Conservation (phyloP, 805 yeast genomes). For the Jamesozyma jinghongensis region DNA sequence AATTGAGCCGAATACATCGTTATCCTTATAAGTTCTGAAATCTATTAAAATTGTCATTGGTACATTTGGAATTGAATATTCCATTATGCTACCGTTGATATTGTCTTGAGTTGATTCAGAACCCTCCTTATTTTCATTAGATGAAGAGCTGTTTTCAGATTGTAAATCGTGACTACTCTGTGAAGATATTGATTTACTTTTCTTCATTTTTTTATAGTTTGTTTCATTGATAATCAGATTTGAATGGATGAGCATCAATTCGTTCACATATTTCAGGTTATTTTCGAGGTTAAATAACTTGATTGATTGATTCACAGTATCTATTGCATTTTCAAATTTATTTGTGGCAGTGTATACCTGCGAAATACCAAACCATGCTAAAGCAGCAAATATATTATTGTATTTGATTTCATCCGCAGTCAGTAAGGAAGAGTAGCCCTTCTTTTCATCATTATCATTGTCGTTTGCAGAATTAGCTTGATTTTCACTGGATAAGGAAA, state of each 20-base stretch:
- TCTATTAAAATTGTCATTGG: slow-evolving; percentile 17
- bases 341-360: slow-evolving; percentile 18
- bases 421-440: slow-evolving; percentile 1
- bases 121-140: not conserved
- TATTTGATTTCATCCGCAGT: slow-evolving; percentile 4
- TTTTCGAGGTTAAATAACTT: slow-evolving; percentile 13
- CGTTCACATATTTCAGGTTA: not conserved
- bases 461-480: not conserved
- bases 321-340: slow-evolving; percentile 14
- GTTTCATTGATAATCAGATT: slow-evolving; percentile 3
- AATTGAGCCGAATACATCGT: slow-evolving; percentile 7
- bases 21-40: slow-evolving; percentile 12
- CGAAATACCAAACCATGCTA: slow-evolving; percentile 25
- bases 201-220: slow-evolving; percentile 1
- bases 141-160: not conserved
- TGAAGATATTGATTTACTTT: not conserved
- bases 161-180: not conserved
- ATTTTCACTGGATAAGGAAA: slow-evolving; percentile 16
- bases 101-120: not conserved
- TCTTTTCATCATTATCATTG: not conserved
- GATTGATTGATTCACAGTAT: slow-evolving; percentile 15
- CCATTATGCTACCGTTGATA: not conserved
- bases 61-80: slow-evolving; percentile 14
- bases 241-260: slow-evolving; percentile 4
- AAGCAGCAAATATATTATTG: slow-evolving; percentile 16